Percentiles rank a stretch among this genome's conserved stretches.
Conservation (phyloP, 2,329 filamentous ascomycete species). For the Tolypocladium inflatum region DNA sequence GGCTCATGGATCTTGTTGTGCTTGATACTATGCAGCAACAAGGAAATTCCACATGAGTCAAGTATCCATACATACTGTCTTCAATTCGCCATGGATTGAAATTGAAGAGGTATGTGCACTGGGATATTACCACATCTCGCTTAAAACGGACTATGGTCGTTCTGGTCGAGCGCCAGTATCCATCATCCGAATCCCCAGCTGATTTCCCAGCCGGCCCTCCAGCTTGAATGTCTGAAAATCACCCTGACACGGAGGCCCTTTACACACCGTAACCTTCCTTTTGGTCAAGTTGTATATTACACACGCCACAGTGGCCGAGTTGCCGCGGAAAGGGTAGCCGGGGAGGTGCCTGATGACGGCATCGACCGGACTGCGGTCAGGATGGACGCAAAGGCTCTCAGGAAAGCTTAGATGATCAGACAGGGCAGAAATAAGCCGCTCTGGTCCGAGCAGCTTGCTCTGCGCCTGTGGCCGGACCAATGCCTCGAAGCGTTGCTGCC, state of each 20-base stretch:
- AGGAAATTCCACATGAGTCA: no score
- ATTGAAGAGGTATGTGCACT: no score
- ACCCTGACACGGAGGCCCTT: slow-evolving; percentile 13
- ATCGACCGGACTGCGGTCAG: slow-evolving; percentile 2
- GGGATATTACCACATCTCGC: no score
- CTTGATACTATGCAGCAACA: no score
- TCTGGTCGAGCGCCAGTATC: neutral
- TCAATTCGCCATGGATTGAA: no score
- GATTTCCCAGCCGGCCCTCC: neutral
- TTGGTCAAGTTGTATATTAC: slow-evolving; percentile 13
- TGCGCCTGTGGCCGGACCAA: neutral
- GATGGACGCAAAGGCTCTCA: slow-evolving; percentile 12
- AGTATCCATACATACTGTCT: no score
- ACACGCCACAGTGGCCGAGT: slow-evolving; percentile 11
- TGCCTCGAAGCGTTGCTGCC: slow-evolving; percentile 7
- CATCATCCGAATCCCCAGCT: neutral
- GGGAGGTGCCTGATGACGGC: neutral
- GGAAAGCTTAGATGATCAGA: slow-evolving; percentile 13
- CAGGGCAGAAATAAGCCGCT: slow-evolving; percentile 9
- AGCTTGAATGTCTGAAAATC: neutral
- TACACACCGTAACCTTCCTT: slow-evolving; percentile 10
- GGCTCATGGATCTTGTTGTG: no score
- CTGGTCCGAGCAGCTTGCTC: neutral
- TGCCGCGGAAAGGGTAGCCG: neutral
- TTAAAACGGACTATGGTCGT: neutral